Evolutionary conservation across 768 basidiomycete species (phyloP), one percentile per base, ranked within the genome.

Genomic region (Tulasnella sp.): DNA sequence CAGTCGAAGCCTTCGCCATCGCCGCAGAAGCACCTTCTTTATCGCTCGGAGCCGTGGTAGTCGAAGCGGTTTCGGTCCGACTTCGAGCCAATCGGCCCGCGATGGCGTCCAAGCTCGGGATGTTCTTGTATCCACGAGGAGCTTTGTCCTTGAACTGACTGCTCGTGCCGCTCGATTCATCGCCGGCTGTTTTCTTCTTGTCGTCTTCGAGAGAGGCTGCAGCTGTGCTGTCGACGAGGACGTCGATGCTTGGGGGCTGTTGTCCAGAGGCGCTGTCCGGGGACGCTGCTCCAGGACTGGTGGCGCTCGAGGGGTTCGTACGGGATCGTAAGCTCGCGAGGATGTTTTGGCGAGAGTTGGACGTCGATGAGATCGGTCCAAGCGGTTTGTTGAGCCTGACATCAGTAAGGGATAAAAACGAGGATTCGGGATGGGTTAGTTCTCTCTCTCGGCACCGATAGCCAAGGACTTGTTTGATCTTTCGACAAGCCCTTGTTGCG

Each of bases 51-150:
- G 26, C 69, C 3, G 42, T 42, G 32, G 73, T 71, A 48, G 67
- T 46, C 61, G 61, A 67, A 46, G 75, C 40, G 6, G 73, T 70
- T 3, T 92, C 92, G 80, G 89, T 90, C 7, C 90, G 85, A 5
- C 90, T 89, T 20, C 92, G 87, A 74, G 90, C 92, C 78, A 94
- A 85, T 48, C 92, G 89, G 42, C 91, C 91, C 0, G 93, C 92
- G 85, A 95, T 95, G 39, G 92, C 92, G 82, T 94, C 93, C 75
- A 95, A 88, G 80, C 89, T 90, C 18, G 94, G 94, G 67, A 95
- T 92, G 82, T 94, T 94, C 90, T 94, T 95, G 85, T 93, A 95
- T 32, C 93, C 93, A n/a, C 84, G 82, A 48, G 85, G 84, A 76
- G 85, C 81, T 83, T 87, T 88, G 80, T 83, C 84, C 83, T 85